These are phyloP conservation scores for Torrubiellomyces zombiae DNA, from an alignment of 2,329 filamentous ascomycete species.

Conservation along the genomic window DNA sequence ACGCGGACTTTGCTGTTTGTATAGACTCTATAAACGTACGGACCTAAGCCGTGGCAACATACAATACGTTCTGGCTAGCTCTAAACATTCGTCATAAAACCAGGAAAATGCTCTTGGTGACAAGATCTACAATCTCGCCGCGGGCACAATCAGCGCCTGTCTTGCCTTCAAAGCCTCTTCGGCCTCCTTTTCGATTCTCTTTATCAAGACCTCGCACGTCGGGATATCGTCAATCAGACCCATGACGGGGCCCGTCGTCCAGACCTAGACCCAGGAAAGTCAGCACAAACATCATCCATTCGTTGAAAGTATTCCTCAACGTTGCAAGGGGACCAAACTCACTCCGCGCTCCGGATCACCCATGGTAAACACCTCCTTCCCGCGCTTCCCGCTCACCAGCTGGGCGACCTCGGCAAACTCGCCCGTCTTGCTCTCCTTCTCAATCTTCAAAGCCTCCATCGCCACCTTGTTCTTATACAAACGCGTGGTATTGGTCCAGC, in stretches of 20 bases:
- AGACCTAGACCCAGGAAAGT: constrained; percentile 43
- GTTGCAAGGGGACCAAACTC: constrained; percentile 22
- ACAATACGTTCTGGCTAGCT: too few relatives aligned
- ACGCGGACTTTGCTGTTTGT: too few relatives aligned
- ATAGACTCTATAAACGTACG: too few relatives aligned
- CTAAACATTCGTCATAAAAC: constrained; percentile 3
- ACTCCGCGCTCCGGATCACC: constrained; percentile 84
- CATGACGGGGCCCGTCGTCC: constrained; percentile 95
- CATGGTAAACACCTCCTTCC: constrained; percentile 78
- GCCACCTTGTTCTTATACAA: constrained; percentile 86
- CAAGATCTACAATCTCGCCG: constrained; percentile 38
- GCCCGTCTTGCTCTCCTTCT: constrained; percentile 65
- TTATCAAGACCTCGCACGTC: constrained; percentile 51
- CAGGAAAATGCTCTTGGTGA: constrained; percentile 1
- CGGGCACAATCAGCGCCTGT: constrained; percentile 34
- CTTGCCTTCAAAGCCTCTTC: constrained; percentile 46
- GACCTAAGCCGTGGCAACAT: too few relatives aligned
- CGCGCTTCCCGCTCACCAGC: constrained; percentile 78
- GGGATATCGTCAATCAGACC: constrained; percentile 73
- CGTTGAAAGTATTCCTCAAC: too few relatives aligned
- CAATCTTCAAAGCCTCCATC: constrained; percentile 62
- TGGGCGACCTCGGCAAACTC: constrained; percentile 82
- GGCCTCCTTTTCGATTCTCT: constrained; percentile 63
- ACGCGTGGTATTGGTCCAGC: constrained; percentile 86
- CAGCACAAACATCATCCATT: constrained; percentile 3